Evolutionary conservation across 2,329 filamentous ascomycete genomes (phyloP).

Genomic region (Xylaria sp.): DNA sequence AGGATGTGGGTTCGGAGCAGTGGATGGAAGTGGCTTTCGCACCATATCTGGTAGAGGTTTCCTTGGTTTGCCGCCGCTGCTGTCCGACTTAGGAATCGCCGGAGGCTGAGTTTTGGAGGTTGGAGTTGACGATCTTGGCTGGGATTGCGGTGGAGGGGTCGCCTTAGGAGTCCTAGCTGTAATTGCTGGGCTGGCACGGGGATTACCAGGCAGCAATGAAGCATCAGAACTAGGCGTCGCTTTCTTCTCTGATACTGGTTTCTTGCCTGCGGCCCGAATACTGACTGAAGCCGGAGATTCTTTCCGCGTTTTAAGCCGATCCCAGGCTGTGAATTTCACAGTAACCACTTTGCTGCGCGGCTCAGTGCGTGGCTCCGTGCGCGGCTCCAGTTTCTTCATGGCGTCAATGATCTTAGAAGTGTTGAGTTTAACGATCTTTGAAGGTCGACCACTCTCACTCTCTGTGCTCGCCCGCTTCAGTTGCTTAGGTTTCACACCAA

Average conservation of each 20-base stretch:
- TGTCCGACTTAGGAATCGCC: conserved; percentile 29
- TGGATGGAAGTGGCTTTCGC: conserved; percentile 47
- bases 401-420: conserved; percentile 44
- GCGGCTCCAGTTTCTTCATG: conserved; percentile 40
- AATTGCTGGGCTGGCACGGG: conserved; percentile 21
- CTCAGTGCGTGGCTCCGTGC: conserved; percentile 31
- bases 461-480: conserved; percentile 48
- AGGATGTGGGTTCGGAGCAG: conserved; percentile 33
- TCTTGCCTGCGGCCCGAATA: conserved; percentile 48
- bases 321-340: conserved; percentile 48
- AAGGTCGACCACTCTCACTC: conserved; percentile 45
- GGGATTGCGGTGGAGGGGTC: conserved; percentile 35
- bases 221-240: conserved; percentile 3
- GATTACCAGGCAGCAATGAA: conserved; percentile 7
- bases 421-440: conserved; percentile 50
- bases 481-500: conserved; percentile 38
- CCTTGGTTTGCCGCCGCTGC: conserved; percentile 41
- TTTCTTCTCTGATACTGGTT: conserved; percentile 39
- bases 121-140: conserved; percentile 35
- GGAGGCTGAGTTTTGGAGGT: conserved; percentile 34
- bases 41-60: conserved; percentile 48
- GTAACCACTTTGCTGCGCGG: conserved; percentile 41
- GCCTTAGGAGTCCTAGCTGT: conserved; percentile 18
- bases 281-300: conserved; percentile 42
- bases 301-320: conserved; percentile 42